Evolutionary conservation across 331 rosid genomes (phyloP), one percentile per base, ranked within the genome.

Genomic region (Erythrophleum ivorense): DNA sequence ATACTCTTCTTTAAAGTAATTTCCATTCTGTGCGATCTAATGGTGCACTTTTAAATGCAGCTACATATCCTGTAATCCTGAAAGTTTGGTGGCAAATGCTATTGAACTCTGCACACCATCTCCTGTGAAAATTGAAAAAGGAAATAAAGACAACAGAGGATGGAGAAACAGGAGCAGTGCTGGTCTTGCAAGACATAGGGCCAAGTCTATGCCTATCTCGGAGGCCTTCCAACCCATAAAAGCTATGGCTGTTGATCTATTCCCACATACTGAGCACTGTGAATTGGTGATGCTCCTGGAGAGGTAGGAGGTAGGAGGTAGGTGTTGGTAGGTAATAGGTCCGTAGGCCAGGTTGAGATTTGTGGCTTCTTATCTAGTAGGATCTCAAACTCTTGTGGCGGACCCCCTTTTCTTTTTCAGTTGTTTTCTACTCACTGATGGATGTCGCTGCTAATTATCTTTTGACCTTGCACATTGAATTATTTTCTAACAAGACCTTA

Each of bases 61-160:
- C 68, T 96, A 96, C 87, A 96, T 96, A 87, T 96, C 99, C 77
- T 96, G 98, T 82, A 96, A 93, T 87, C 98, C 99, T 55, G 99
- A 93, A 70, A 93, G 87, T 78, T 86, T 96, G 86, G 97, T 93
- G 82, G 98, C 99, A 75, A 95, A 96, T 88, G 95, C 99, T 18
- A 93, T 96, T 31, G 97, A 96, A 85, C 97, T 96, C 49, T 96
- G 98, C 80, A 91, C 98, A 1, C 99, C 99, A 21, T 93, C 99
- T 41, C 87, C 94, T 14, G 71, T 50, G 73, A 87, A 85, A 83
- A 72, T 78, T 9, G 94, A 92, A 80, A 92, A 91, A 81, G 96
- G 94, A 76, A 87, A 90, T 65, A 91, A 88, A 91, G 89, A 91
- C 90, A 91, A 93, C 87, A 84, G 98, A 75, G 97, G 92, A 71